Evolutionary conservation across 2,329 filamentous ascomycete species (phyloP).

Genomic region (Immersiporthe knoxdaviesiana): DNA sequence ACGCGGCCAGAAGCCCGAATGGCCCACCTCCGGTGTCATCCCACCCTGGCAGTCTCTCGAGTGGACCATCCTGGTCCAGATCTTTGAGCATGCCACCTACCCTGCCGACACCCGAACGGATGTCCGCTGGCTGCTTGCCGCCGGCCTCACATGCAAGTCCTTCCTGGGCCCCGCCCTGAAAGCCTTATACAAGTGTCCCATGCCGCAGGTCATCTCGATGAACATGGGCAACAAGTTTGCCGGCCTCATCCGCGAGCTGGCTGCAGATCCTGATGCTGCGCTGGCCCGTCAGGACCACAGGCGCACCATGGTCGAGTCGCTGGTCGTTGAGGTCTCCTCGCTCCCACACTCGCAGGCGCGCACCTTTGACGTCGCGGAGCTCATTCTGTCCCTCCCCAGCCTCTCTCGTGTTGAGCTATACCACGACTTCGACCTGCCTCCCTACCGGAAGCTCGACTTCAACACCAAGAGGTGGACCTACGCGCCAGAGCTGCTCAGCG

Average conservation of each 20-base stretch:
- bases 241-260: slow-evolving; percentile 58
- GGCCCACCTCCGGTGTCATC: slow-evolving; percentile 31
- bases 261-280: slow-evolving; percentile 44
- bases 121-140: slow-evolving; percentile 66
- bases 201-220: slow-evolving; percentile 47
- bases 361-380: slow-evolving; percentile 48
- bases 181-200: slow-evolving; percentile 71
- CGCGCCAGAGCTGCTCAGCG: slow-evolving; percentile 65
- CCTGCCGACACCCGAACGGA: slow-evolving; percentile 53
- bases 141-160: slow-evolving; percentile 63
- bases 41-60: slow-evolving; percentile 39
- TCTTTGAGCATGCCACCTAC: slow-evolving; percentile 70
- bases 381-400: slow-evolving; percentile 68
- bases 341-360: slow-evolving; percentile 56
- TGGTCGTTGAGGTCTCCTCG: slow-evolving; percentile 71
- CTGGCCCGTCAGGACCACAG: slow-evolving; percentile 63
- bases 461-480: slow-evolving; percentile 70
- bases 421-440: slow-evolving; percentile 69
- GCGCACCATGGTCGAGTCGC: slow-evolving; percentile 64
- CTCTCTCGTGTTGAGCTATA: slow-evolving; percentile 73
- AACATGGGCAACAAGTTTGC: slow-evolving; percentile 50
- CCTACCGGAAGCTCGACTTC: slow-evolving; percentile 61
- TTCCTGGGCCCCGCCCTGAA: slow-evolving; percentile 76
- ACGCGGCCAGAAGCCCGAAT: slow-evolving; percentile 19
- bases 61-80: slow-evolving; percentile 67